These are phyloP conservation scores for Amaranthus palmeri DNA, from an alignment of 148 eudicot genomes.

Conservation along the genomic window DNA sequence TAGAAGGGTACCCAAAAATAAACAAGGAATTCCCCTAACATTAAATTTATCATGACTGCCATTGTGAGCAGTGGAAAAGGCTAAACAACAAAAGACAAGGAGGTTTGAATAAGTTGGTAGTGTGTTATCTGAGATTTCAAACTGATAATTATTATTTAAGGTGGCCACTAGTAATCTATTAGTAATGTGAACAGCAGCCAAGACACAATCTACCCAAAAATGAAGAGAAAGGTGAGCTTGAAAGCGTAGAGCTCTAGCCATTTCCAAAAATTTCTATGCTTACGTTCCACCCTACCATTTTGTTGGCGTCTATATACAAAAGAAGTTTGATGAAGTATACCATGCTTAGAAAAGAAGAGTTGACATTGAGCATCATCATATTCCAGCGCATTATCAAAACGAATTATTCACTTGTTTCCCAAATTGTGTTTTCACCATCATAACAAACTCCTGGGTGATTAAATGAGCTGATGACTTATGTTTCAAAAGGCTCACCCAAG, in stretches of 20 bases:
- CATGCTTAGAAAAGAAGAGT: not conserved
- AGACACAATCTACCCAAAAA: not conserved
- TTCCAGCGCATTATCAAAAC: slow-evolving; percentile 5
- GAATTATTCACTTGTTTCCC: not conserved
- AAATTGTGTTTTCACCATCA: not conserved
- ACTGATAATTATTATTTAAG: not conserved
- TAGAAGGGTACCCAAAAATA: not conserved
- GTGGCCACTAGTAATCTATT: not conserved
- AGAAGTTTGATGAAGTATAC: not conserved
- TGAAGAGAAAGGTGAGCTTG: not conserved
- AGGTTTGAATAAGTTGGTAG: no score
- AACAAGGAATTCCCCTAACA: not conserved
- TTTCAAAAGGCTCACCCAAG: not conserved
- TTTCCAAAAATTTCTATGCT: slow-evolving; percentile 3
- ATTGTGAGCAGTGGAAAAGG: not conserved
- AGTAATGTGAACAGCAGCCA: not conserved
- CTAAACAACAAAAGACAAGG: not conserved
- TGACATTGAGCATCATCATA: not conserved
- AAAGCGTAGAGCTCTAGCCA: not conserved
- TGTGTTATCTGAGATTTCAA: not conserved
- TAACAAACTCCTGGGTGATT: not conserved
- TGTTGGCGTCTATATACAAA: not conserved
- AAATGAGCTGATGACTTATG: not conserved
- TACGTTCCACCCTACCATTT: not conserved
- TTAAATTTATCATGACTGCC: not conserved